A percentile compares a stretch with the other conserved stretches of the same genome.
These are phyloP conservation scores for Hypoxylon sp. DNA, from an alignment of 2,329 filamentous ascomycete genomes.

Conservation along the genomic window DNA sequence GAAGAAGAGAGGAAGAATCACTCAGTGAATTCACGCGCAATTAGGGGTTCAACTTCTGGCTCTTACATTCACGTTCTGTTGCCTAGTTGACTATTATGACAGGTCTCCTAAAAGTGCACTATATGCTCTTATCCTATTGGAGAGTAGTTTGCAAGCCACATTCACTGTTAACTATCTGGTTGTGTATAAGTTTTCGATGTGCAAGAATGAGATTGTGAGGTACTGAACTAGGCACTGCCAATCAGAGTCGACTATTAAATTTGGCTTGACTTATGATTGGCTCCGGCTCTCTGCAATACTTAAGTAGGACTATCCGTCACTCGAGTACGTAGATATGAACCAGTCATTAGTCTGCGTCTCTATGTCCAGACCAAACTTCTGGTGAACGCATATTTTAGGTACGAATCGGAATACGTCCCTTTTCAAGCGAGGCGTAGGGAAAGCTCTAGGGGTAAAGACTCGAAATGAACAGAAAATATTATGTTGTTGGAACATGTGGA, in stretches of 20 bases:
- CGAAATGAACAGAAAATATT: neutral
- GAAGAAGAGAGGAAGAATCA: neutral
- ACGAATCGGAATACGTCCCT: neutral
- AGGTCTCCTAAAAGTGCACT: neutral
- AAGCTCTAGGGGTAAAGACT: neutral
- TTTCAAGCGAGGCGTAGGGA: neutral
- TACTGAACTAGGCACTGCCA: neutral
- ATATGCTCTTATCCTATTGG: neutral
- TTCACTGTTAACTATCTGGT: neutral
- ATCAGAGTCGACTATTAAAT: neutral
- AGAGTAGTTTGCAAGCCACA: neutral
- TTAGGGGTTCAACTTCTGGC: too few relatives aligned
- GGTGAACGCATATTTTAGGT: neutral
- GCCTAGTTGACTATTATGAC: conserved; percentile 11
- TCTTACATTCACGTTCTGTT: neutral
- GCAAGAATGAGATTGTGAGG: neutral
- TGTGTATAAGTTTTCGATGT: neutral
- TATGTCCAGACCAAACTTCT: neutral
- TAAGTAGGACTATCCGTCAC: neutral
- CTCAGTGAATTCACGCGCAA: neutral
- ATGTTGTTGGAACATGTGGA: neutral
- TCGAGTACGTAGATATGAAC: neutral
- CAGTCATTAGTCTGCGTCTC: neutral
- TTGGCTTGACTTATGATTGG: neutral
- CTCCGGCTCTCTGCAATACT: neutral